These are phyloP conservation scores for Pseudocercospora crystallina DNA, from an alignment of 2,329 filamentous ascomycete genomes.

Conservation along the genomic window DNA sequence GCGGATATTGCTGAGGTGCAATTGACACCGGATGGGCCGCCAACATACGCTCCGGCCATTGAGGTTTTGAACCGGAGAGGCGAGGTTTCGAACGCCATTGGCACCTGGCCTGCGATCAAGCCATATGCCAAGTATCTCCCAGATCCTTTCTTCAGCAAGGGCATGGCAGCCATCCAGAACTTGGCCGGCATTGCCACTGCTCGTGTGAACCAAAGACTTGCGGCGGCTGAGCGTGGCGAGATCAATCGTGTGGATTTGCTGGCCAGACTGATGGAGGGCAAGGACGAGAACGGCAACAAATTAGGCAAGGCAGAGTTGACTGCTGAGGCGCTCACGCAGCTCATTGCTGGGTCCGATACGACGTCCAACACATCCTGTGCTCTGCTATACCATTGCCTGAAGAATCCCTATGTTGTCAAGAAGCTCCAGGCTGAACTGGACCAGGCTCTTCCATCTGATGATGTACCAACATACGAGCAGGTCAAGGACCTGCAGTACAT, in stretches of 20 bases:
- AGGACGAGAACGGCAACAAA: slow-evolving; percentile 73
- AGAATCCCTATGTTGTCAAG: slow-evolving; percentile 66
- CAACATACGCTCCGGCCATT: slow-evolving; percentile 57
- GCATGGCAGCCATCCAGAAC: slow-evolving; percentile 57
- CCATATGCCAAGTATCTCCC: slow-evolving; percentile 75
- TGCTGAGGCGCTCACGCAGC: slow-evolving; percentile 83
- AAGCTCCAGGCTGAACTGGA: slow-evolving; percentile 79
- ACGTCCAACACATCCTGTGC: slow-evolving; percentile 81
- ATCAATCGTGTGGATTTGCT: slow-evolving; percentile 75
- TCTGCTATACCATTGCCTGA: slow-evolving; percentile 72
- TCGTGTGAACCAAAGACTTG: slow-evolving; percentile 71
- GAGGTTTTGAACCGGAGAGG: slow-evolving; percentile 86
- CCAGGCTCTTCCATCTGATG: slow-evolving; percentile 58
- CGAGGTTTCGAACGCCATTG: slow-evolving; percentile 76
- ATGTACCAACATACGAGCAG: slow-evolving; percentile 69
- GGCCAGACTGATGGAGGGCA: slow-evolving; percentile 79
- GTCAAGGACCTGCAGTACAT: slow-evolving; percentile 77
- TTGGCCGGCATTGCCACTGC: slow-evolving; percentile 87
- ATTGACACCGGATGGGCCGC: slow-evolving; percentile 29
- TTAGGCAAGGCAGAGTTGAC: slow-evolving; percentile 79
- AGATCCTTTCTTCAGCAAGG: slow-evolving; percentile 38
- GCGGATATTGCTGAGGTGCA: slow-evolving; percentile 35
- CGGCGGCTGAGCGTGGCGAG: slow-evolving; percentile 56
- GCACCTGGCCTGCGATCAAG: slow-evolving; percentile 70
- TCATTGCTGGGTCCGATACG: slow-evolving; percentile 78